These are phyloP conservation scores for Trichoderma sp. DNA, from an alignment of 2,329 filamentous ascomycete genomes.

Conservation along the genomic window DNA sequence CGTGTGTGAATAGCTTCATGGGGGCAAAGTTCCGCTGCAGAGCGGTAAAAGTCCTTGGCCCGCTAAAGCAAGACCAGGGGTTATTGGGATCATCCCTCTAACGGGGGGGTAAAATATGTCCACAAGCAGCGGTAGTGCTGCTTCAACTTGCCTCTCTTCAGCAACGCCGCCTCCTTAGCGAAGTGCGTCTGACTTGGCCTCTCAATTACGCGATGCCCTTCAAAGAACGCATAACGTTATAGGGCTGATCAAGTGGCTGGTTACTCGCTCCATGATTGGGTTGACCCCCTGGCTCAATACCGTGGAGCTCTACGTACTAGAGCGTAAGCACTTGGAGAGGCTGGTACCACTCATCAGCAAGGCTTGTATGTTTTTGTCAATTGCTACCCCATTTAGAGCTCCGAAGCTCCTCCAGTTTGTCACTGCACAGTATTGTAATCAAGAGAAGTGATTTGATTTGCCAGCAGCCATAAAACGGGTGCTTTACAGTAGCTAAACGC, in stretches of 20 bases:
- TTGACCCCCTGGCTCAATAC: not conserved
- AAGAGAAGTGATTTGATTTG: not conserved
- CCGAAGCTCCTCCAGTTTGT: not conserved
- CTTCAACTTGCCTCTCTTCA: not conserved
- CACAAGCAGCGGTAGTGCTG: not conserved
- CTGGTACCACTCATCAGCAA: not conserved
- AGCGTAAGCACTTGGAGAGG: slow-evolving; percentile 10
- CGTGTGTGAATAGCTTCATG: slow-evolving; percentile 3
- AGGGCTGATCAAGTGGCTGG: slow-evolving; percentile 12
- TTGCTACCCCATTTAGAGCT: not conserved
- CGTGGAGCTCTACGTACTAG: not conserved
- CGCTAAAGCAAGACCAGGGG: not conserved
- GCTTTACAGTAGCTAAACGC: not conserved
- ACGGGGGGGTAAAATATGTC: not conserved
- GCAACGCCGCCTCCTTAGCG: not conserved
- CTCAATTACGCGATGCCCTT: not conserved
- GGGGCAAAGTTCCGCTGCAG: not conserved
- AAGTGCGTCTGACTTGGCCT: not conserved
- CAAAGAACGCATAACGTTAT: not conserved
- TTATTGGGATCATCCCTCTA: not conserved
- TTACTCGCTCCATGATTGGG: not conserved
- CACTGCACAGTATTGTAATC: too few relatives aligned
- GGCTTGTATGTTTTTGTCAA: not conserved
- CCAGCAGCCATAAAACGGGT: not conserved
- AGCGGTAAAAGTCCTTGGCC: not conserved